phyloP scores from a whole-genome alignment of 2,329 filamentous ascomycete species.

The Fusarium sterilihyphosum region DNA sequence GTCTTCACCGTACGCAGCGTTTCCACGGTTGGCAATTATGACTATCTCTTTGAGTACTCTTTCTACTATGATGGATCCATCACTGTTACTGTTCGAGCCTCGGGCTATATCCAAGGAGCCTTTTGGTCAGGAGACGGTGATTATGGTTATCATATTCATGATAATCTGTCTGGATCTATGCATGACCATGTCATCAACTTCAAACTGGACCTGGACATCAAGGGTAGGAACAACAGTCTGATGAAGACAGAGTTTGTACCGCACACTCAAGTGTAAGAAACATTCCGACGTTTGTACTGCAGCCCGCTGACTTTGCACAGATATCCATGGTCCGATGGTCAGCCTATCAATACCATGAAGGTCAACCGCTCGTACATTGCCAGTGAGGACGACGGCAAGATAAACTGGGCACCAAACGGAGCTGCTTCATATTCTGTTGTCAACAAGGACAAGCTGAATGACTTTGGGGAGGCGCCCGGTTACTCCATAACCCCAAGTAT shows the following conservation, averaged over 20 bases:
- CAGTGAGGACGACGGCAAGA: slow-evolving; percentile 54
- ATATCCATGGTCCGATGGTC: slow-evolving; percentile 58
- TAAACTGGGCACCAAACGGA: slow-evolving; percentile 60
- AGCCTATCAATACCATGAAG: slow-evolving; percentile 62
- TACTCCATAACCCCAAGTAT: slow-evolving; percentile 42
- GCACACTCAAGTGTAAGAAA: slow-evolving; percentile 1
- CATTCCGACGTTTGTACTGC: rapidly evolving
- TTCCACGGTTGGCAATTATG: slow-evolving; percentile 65
- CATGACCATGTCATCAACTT: slow-evolving; percentile 67
- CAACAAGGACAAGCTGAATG: slow-evolving; percentile 60
- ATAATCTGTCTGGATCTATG: slow-evolving; percentile 59
- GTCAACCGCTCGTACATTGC: slow-evolving; percentile 54
- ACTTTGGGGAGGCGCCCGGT: slow-evolving; percentile 61
- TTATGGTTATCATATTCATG: slow-evolving; percentile 62
- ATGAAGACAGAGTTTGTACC: slow-evolving; percentile 48
- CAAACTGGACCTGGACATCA: slow-evolving; percentile 64
- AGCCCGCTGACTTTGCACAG: background rate
- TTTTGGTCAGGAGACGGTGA: slow-evolving; percentile 58
- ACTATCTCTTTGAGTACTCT: slow-evolving; percentile 60
- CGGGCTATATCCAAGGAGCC: slow-evolving; percentile 63
- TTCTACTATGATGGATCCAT: slow-evolving; percentile 64
- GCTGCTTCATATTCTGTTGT: slow-evolving; percentile 60
- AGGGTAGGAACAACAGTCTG: slow-evolving; percentile 58
- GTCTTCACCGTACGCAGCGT: slow-evolving; percentile 58
- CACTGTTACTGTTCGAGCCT: slow-evolving; percentile 60